A percentile compares a stretch with the other conserved stretches of the same genome.
phyloP scores from a whole-genome alignment of 257 asterid genomes.

The Primulina eburnea region DNA sequence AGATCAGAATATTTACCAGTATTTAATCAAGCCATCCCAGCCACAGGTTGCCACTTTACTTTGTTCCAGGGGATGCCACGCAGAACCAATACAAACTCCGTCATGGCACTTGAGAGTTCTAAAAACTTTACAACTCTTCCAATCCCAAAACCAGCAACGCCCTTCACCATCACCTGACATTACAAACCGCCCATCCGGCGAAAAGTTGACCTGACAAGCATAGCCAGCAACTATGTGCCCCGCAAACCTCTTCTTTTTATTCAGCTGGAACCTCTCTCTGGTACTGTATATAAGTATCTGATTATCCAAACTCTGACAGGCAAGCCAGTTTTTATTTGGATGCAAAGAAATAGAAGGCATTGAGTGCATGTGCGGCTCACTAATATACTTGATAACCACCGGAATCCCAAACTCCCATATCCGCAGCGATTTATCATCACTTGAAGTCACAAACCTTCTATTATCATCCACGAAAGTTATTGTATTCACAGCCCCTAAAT shows the following conservation, averaged over 20 bases:
- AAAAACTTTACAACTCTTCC: slow-evolving; percentile 98
- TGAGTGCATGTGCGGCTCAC: slow-evolving; percentile 99
- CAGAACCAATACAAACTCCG: slow-evolving; percentile 90
- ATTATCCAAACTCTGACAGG: slow-evolving; percentile 98
- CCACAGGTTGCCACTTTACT: slow-evolving; percentile 99
- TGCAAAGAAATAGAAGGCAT: slow-evolving; percentile 93
- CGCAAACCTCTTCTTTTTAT: slow-evolving; percentile 96
- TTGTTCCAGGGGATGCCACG: slow-evolving; percentile 98
- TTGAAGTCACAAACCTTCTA: slow-evolving; percentile 95
- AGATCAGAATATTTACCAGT: slow-evolving; percentile 60
- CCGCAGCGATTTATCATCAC: slow-evolving; percentile 92
- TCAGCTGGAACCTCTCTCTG: slow-evolving; percentile 92
- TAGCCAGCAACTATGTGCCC: slow-evolving; percentile 96
- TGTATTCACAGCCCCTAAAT: slow-evolving; percentile 95
- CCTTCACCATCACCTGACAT: slow-evolving; percentile 99
- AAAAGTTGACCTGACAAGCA: slow-evolving; percentile 98
- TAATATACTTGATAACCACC: slow-evolving; percentile 92
- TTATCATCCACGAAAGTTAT: slow-evolving; percentile 94
- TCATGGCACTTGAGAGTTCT: slow-evolving; percentile 92
- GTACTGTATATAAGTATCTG: slow-evolving; percentile 94
- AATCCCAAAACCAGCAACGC: slow-evolving; percentile 99
- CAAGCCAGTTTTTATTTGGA: slow-evolving; percentile 93
- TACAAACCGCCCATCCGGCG: slow-evolving; percentile 97
- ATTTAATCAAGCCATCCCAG: slow-evolving; percentile 98
- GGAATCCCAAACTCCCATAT: slow-evolving; percentile 99